Percentiles rank a stretch among this genome's conserved stretches.
Conservation (phyloP, 495 filamentous ascomycete genomes). For the Viridothelium virens region DNA sequence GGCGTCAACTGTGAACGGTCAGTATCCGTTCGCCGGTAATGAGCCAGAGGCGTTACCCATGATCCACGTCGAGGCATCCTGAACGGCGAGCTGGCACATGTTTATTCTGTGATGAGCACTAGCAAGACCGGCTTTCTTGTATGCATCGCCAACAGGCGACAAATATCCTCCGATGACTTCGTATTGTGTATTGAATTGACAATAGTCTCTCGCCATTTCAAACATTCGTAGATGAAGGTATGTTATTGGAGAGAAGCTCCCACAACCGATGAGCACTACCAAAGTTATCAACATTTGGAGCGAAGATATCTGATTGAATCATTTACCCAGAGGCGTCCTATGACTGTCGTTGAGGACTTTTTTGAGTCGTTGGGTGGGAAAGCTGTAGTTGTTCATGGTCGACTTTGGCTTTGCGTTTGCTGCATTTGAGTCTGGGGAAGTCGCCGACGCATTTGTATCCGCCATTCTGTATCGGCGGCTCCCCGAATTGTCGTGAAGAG, state of each 20-base stretch:
- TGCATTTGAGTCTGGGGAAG: not conserved
- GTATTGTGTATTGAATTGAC: slow-evolving; percentile 70
- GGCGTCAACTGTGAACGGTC: slow-evolving; percentile 52
- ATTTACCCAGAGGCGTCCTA: slow-evolving; percentile 22
- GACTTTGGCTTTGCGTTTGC: not conserved
- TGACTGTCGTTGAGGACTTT: slow-evolving; percentile 54
- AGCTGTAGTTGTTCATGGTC: slow-evolving; percentile 53
- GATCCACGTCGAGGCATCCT: slow-evolving; percentile 65
- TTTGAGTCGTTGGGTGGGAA: slow-evolving; percentile 63
- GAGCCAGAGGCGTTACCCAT: slow-evolving; percentile 44
- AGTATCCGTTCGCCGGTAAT: slow-evolving; percentile 19
- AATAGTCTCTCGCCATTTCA: slow-evolving; percentile 79
- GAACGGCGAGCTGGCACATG: slow-evolving; percentile 74
- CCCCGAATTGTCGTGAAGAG: not conserved
- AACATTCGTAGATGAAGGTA: slow-evolving; percentile 92
- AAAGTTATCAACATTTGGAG: slow-evolving; percentile 53
- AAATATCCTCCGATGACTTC: slow-evolving; percentile 82
- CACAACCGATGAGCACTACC: slow-evolving; percentile 78
- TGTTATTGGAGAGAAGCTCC: slow-evolving; percentile 81
- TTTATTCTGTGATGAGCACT: slow-evolving; percentile 58
- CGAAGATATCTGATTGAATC: not conserved
- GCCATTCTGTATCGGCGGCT: not conserved
- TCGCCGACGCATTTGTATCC: not conserved
- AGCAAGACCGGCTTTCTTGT: slow-evolving; percentile 84
- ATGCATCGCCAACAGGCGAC: slow-evolving; percentile 73